Conservation (phyloP, 148 eudicot genomes). For the Chenopodium album region DNA sequence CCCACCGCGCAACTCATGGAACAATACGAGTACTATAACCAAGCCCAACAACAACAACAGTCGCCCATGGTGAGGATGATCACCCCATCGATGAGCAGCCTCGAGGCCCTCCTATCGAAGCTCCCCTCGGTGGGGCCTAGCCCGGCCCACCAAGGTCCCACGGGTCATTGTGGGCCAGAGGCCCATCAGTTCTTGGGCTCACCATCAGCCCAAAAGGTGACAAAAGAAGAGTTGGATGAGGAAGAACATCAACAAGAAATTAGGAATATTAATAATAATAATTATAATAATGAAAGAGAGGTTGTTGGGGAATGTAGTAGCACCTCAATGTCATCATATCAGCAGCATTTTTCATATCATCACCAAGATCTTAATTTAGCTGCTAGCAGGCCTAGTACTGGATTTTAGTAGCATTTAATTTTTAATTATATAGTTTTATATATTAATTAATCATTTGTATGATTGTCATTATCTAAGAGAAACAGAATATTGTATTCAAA, state of each 20-base stretch:
- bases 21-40: slow-evolving; percentile 37
- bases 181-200: slow-evolving; percentile 33
- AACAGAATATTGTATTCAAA: neutral
- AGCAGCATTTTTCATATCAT: slow-evolving; percentile 38
- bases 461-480: neutral
- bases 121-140: slow-evolving; percentile 78
- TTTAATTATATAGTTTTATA: neutral
- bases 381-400: slow-evolving; percentile 43
- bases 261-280: neutral
- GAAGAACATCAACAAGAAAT: slow-evolving; percentile 16
- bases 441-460: neutral
- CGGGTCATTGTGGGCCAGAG: slow-evolving; percentile 28
- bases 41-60: slow-evolving; percentile 8
- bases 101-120: slow-evolving; percentile 83
- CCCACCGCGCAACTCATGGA: slow-evolving; percentile 19
- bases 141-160: slow-evolving; percentile 31
- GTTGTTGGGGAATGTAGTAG: slow-evolving; percentile 51
- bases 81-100: slow-evolving; percentile 96
- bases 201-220: slow-evolving; percentile 46
- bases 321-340: slow-evolving; percentile 51
- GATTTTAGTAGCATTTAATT: slow-evolving; percentile 14
- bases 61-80: slow-evolving; percentile 53
- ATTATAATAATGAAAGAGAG: slow-evolving; percentile 28
- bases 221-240: slow-evolving; percentile 50
- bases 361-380: slow-evolving; percentile 60